A percentile compares a stretch with the other conserved stretches of the same genome.
Evolutionary conservation across 805 yeast species (phyloP).

Genomic region (Metschnikowia baotianmanensis): DNA sequence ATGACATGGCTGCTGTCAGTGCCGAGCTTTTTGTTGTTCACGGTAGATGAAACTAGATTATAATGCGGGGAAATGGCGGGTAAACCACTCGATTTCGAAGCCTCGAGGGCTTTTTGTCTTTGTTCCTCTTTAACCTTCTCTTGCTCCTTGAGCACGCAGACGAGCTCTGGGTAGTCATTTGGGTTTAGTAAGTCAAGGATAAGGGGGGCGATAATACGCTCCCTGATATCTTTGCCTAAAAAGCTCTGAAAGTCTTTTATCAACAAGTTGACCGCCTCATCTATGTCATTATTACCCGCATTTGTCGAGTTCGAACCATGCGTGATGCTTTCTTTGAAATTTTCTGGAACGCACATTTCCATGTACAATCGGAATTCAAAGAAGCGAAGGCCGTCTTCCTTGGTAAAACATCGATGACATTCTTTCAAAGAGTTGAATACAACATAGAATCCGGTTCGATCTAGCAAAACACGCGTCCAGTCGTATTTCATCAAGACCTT

Average conservation of each 20-base stretch:
- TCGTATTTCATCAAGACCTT: slow-evolving; percentile 55
- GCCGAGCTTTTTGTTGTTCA: slow-evolving; percentile 1
- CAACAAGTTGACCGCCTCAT: slow-evolving; percentile 58
- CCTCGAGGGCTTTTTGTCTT: slow-evolving; percentile 7
- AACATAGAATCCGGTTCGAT: slow-evolving; percentile 64
- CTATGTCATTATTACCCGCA: slow-evolving; percentile 37
- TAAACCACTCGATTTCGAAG: slow-evolving; percentile 1
- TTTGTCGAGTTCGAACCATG: slow-evolving; percentile 10
- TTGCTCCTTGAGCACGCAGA: slow-evolving; percentile 35
- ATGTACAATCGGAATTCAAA: slow-evolving; percentile 50
- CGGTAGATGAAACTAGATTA: slow-evolving; percentile 2
- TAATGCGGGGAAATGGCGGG: background rate
- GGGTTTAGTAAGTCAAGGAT: slow-evolving; percentile 61
- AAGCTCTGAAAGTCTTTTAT: slow-evolving; percentile 62
- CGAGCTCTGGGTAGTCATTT: slow-evolving; percentile 52
- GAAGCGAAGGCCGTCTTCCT: slow-evolving; percentile 57
- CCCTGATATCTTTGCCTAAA: slow-evolving; percentile 69
- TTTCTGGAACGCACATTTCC: slow-evolving; percentile 56
- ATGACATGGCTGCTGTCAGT: slow-evolving; percentile 10
- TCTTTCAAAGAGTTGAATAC: slow-evolving; percentile 61
- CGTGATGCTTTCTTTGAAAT: slow-evolving; percentile 24
- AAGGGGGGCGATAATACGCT: slow-evolving; percentile 66
- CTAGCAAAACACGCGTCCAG: slow-evolving; percentile 65
- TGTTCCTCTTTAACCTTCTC: slow-evolving; percentile 18
- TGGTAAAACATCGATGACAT: slow-evolving; percentile 56